A percentile compares a stretch with the other conserved stretches of the same genome.
These are phyloP conservation scores for Paralagenidium karlingii DNA, from an alignment of 352 stramenopile genomes.

Conservation along the genomic window DNA sequence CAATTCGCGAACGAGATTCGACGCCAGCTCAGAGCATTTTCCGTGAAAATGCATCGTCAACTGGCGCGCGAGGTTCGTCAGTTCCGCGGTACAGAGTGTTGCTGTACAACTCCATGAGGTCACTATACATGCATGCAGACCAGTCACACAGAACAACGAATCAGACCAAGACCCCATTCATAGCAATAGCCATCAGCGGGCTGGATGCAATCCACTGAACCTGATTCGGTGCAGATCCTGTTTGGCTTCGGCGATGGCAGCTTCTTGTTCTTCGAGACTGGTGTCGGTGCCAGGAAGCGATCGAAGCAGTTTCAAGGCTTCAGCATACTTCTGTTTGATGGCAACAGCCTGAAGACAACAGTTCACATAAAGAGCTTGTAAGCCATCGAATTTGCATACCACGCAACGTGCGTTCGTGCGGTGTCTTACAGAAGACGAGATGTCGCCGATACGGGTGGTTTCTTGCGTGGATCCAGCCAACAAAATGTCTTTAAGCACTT, in stretches of 20 bases:
- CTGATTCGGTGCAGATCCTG: conserved; percentile 62
- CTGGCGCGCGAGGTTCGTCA: conserved; percentile 65
- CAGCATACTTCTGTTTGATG: conserved; percentile 64
- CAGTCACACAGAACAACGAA: no score
- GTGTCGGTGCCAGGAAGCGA: conserved; percentile 62
- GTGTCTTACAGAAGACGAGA: conserved; percentile 51
- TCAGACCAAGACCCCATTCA: no score
- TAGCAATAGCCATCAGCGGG: not conserved
- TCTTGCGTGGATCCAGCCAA: conserved; percentile 61
- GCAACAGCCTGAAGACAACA: conserved; percentile 29
- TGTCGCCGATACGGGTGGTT: conserved; percentile 61
- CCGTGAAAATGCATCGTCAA: conserved; percentile 76
- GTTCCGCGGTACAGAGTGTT: conserved; percentile 77
- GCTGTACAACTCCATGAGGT: conserved; percentile 73
- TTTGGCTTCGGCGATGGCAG: conserved; percentile 52
- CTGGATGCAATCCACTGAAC: conserved; percentile 8
- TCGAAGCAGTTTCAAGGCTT: conserved; percentile 52
- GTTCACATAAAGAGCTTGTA: conserved; percentile 1
- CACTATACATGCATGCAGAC: conserved; percentile 15
- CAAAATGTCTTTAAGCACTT: conserved; percentile 76
- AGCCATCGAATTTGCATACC: not conserved
- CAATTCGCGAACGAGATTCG: no score
- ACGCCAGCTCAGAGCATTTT: conserved; percentile 51
- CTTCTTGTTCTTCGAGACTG: conserved; percentile 65
- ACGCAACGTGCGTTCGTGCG: not conserved